Evolutionary conservation across 345 rosid genomes (phyloP), one percentile per base, ranked within the genome.

Genomic region (Dipteronia dyeriana): DNA sequence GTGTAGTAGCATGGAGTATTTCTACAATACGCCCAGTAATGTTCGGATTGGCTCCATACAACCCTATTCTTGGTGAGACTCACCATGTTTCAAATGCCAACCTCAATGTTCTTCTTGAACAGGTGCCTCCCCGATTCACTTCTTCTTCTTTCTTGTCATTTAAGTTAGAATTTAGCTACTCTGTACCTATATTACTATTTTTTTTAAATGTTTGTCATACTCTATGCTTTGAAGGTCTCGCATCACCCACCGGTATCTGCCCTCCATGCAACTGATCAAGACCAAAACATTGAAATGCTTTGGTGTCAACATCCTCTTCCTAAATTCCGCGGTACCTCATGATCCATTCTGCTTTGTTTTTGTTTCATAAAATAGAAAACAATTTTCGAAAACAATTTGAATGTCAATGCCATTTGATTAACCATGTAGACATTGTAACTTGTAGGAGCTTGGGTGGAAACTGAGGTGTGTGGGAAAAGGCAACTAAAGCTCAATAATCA

Each of bases 201-300:
- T 31, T 31, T 3, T 31, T 34, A 4, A 34, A 34, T 34, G 6
- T 34, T 34, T 34, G 1, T 34, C 38, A 5, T 34, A 34, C 6
- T 34, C 38, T 34, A 34, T 34, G 62, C 23, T 7, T 73, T 82
- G 23, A 80, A 95, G 97, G 88, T 95, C 75, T 93, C 94, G 22
- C 97, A 95, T 78, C 98, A 95, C 61, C 99, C 98, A 17, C 94
- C 97, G 10, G 90, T 93, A 19, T 71, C 91, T 68, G 98, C 92
- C 14, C 94, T 95, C 59, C 96, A 92, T 74, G 98, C 94, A 76
- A 90, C 96, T 0, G 91, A 95, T 56, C 90, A 90, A 66, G 76
- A 82, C 54, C 87, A 87, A 73, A 87, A 88, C 54, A 63, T 92
- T 31, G 91, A 93, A 85, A 82, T 95, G 31, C 69, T 83, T 66